Evolutionary conservation across 495 filamentous ascomycete species (phyloP).

Genomic region (Neurospora sp.): DNA sequence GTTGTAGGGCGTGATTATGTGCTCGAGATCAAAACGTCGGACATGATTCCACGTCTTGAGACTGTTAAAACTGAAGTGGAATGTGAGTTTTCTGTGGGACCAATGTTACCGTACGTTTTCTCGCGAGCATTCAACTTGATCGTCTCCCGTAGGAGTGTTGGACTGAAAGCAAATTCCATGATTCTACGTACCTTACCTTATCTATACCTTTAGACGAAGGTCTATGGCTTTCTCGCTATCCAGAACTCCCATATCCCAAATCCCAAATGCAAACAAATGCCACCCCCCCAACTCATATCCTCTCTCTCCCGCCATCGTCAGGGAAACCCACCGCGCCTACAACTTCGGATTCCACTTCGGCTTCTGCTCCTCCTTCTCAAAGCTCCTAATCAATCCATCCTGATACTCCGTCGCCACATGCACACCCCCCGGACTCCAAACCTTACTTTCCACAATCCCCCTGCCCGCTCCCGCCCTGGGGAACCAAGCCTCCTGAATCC

Average conservation of each 20-base stretch:
- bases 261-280: neutral
- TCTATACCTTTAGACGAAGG: neutral
- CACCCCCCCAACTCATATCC: neutral
- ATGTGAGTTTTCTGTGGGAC: too few species aligned
- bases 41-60: too few species aligned
- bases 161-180: too few species aligned
- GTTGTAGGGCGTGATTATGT: too few species aligned
- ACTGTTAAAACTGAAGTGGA: too few species aligned
- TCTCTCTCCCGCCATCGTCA: too few species aligned
- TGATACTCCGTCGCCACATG: constrained; percentile 55
- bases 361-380: constrained; percentile 3
- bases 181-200: too few species aligned
- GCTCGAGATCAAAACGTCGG: too few species aligned
- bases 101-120: too few species aligned
- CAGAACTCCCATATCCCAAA: neutral
- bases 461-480: constrained; percentile 46
- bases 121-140: too few species aligned
- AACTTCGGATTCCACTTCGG: constrained; percentile 1
- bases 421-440: constrained; percentile 53
- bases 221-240: neutral
- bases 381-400: constrained; percentile 41
- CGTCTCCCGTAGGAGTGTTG: too few species aligned
- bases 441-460: constrained; percentile 49
- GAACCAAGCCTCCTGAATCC: constrained; percentile 55
- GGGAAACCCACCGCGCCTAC: neutral